phyloP scores from a whole-genome alignment of 2,329 filamentous ascomycete species.

The Westerdykella aurantiaca region DNA sequence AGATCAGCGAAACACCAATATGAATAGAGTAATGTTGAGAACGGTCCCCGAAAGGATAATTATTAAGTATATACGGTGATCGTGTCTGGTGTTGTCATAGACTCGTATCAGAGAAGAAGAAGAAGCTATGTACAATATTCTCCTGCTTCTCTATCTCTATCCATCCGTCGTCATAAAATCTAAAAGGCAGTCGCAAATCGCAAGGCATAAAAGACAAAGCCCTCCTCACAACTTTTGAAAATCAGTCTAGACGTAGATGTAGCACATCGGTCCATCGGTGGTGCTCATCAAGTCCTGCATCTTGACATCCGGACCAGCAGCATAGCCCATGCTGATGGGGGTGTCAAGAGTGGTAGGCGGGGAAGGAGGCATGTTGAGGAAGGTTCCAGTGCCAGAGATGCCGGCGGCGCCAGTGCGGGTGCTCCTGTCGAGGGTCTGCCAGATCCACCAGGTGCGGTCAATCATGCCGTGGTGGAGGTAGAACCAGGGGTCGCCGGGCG shows the following conservation, averaged over 20 bases:
- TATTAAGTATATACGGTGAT: too few relatives aligned
- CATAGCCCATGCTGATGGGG: slow-evolving; percentile 37
- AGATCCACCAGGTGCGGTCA: slow-evolving; percentile 45
- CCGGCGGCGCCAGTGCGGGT: slow-evolving; percentile 10
- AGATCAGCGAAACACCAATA: too few relatives aligned
- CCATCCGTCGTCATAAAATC: too few relatives aligned
- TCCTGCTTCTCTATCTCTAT: too few relatives aligned
- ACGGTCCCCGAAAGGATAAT: too few relatives aligned
- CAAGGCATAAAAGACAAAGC: too few relatives aligned
- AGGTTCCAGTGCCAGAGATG: slow-evolving; percentile 43
- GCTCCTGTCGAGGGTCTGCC: slow-evolving; percentile 34
- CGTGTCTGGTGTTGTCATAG: too few relatives aligned
- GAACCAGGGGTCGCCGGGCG: slow-evolving; percentile 37
- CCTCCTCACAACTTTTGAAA: too few relatives aligned
- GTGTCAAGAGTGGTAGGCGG: slow-evolving; percentile 44
- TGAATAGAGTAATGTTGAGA: too few relatives aligned
- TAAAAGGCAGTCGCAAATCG: too few relatives aligned
- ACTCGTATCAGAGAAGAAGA: too few relatives aligned
- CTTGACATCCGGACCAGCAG: slow-evolving; percentile 16
- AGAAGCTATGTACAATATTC: too few relatives aligned
- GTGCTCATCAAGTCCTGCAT: slow-evolving; percentile 29
- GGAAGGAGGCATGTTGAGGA: slow-evolving; percentile 40
- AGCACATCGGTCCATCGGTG: slow-evolving; percentile 30
- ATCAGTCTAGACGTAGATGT: slow-evolving; percentile 23
- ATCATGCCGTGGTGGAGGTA: slow-evolving; percentile 46